Evolutionary conservation across 352 stramenopile genomes (phyloP), one percentile per base, ranked within the genome.

Genomic region (Peronosclerospora sorghi): DNA sequence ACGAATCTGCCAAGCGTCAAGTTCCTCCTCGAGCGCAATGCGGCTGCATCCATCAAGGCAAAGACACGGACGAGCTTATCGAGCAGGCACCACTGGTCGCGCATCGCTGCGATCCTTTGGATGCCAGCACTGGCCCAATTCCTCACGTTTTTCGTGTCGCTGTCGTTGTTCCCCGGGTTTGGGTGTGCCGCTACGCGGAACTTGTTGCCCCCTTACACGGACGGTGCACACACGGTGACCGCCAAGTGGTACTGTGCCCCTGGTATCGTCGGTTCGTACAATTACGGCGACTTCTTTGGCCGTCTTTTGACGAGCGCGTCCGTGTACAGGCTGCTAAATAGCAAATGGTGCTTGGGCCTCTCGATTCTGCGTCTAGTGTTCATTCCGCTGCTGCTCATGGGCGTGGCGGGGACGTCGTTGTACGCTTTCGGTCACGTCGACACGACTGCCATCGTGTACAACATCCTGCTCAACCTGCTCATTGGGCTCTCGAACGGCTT

Each of bases 231-330:
- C 30, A 26, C 41, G 2, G 36, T 64, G 13, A 60, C 51, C 1
- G 32, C 23, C 2, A 46, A 55, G 8, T 83, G 69, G 73, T 79
- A 75, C 38, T 68, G 54, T 51, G 51, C 65, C 1, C 66, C 72
- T 1, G 72, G 69, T 14, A 68, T 81, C 38, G 68, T 82, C 15
- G 72, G 54, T 12, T 49, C 32, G 14, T 82, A 75, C 63, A 79
- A 78, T 65, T 77, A 70, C 56, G 69, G 69, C 8, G 69, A 83
- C 45, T 75, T 74, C 34, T 51, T 81, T 32, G 73, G 65, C 1
- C 62, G 69, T 19, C 28, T 82, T 18, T 30, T 79, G 29, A 76
- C 49, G 5, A 56, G 48, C 4, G 57, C 60, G 13, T 51, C 55
- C 5, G 59, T 67, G 10, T 80, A 73, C 58, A 73, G 73, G 34